These are phyloP conservation scores for Prunus kanzakura DNA, from an alignment of 306 rosid genomes.

Conservation along the genomic window DNA sequence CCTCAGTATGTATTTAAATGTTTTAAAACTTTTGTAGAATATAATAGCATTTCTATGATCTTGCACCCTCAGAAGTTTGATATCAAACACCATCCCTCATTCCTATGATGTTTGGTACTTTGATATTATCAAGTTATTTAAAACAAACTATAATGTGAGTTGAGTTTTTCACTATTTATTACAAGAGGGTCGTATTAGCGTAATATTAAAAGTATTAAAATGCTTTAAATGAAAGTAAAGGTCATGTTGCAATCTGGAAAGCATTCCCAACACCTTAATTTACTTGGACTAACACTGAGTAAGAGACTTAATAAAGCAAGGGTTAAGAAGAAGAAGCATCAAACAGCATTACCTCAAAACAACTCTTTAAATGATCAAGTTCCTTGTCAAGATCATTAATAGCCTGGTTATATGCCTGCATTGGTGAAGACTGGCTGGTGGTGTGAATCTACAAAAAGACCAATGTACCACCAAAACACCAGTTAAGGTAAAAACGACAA, in stretches of 20 bases:
- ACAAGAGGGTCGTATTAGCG: neutral
- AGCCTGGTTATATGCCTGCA: slow-evolving; percentile 96
- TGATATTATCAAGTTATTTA: neutral
- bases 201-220: neutral
- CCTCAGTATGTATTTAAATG: neutral
- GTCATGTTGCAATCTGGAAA: neutral
- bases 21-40: neutral
- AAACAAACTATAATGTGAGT: neutral
- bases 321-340: neutral
- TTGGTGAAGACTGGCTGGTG: slow-evolving; percentile 86
- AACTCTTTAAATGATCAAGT: slow-evolving; percentile 70
- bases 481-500: neutral
- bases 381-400: slow-evolving; percentile 86
- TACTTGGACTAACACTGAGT: neutral
- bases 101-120: neutral
- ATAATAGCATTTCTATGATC: neutral
- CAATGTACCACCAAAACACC: neutral
- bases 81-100: neutral
- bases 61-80: neutral
- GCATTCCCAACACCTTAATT: neutral
- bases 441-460: slow-evolving; percentile 69
- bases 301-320: neutral
- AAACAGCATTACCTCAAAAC: slow-evolving; percentile 55
- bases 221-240: neutral
- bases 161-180: neutral